Conservation (phyloP, 2,329 filamentous ascomycete genomes). For the Fusarium pseudograminearum region DNA sequence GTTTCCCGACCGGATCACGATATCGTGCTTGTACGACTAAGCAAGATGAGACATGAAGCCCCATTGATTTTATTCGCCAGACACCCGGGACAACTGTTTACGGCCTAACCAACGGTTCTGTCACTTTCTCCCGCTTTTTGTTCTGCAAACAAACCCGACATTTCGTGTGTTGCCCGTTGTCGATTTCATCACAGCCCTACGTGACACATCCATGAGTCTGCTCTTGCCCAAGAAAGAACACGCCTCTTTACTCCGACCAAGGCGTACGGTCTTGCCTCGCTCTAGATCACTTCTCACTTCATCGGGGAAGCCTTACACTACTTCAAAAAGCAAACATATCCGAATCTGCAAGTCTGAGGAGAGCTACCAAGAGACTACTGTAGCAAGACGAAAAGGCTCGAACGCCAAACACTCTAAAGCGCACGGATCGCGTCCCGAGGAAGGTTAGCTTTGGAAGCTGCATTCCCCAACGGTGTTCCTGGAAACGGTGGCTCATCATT, state of each 20-base stretch:
- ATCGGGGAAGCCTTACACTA: constrained; percentile 20
- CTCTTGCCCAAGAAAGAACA: background rate
- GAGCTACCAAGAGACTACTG: constrained; percentile 5
- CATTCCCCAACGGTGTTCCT: constrained; percentile 30
- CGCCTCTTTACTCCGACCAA: constrained; percentile 8
- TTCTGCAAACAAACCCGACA: constrained; percentile 2
- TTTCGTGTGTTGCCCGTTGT: constrained; percentile 7
- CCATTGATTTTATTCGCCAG: background rate
- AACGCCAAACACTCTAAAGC: background rate
- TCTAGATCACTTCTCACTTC: background rate
- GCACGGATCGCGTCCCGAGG: constrained; percentile 34
- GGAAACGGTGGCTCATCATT: constrained; percentile 31
- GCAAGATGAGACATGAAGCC: background rate
- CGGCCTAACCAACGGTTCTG: background rate
- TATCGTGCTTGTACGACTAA: background rate
- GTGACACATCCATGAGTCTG: background rate
- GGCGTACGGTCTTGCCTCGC: background rate
- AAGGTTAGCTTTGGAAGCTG: constrained; percentile 20
- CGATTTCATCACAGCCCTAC: background rate
- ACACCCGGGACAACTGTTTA: background rate
- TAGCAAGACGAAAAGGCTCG: background rate
- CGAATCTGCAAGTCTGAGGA: constrained; percentile 1
- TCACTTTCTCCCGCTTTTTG: constrained; percentile 1
- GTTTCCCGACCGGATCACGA: constrained; percentile 17
- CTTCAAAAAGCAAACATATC: constrained; percentile 18